Evolutionary conservation across 225 moss, liverwort and hornwort species (phyloP).

Genomic region (Straminergon stramineum): DNA sequence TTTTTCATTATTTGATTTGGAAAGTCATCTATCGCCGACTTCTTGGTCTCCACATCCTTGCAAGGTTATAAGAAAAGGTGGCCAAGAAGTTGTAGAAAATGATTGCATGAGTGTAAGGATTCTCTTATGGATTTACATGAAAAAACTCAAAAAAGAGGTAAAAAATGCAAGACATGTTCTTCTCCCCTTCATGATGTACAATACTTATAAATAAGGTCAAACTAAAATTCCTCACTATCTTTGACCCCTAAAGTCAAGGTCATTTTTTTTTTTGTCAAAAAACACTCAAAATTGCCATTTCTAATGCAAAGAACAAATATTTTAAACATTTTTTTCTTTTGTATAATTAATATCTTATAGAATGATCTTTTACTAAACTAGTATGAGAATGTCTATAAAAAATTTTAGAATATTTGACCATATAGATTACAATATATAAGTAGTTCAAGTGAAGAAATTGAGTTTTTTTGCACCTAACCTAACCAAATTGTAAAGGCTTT

Average conservation of each 20-base stretch:
- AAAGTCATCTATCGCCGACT: fast-evolving
- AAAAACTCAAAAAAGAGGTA: not conserved
- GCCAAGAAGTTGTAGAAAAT: not conserved
- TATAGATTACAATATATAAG: not conserved
- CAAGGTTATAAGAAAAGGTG: too few relatives aligned
- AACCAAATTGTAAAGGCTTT: not conserved
- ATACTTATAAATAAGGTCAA: not conserved
- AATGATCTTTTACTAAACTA: not conserved
- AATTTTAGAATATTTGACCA: not conserved
- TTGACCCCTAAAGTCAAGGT: not conserved
- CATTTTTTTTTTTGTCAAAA: not conserved
- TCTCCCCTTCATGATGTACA: not conserved
- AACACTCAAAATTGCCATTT: not conserved
- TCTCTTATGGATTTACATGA: not conserved
- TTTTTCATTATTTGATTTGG: not conserved
- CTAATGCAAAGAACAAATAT: not conserved
- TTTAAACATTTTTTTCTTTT: not conserved
- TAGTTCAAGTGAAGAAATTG: not conserved
- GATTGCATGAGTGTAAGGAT: too few relatives aligned
- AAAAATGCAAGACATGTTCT: not conserved
- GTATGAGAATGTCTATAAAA: not conserved
- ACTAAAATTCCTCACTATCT: not conserved
- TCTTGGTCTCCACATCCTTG: fast-evolving
- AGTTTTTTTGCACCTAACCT: fast-evolving
- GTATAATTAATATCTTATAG: not conserved